Percentiles rank a stretch among this genome's conserved stretches.
Conservation (phyloP, 2,329 filamentous ascomycete genomes). For the Akanthomyces uredinophilus region DNA sequence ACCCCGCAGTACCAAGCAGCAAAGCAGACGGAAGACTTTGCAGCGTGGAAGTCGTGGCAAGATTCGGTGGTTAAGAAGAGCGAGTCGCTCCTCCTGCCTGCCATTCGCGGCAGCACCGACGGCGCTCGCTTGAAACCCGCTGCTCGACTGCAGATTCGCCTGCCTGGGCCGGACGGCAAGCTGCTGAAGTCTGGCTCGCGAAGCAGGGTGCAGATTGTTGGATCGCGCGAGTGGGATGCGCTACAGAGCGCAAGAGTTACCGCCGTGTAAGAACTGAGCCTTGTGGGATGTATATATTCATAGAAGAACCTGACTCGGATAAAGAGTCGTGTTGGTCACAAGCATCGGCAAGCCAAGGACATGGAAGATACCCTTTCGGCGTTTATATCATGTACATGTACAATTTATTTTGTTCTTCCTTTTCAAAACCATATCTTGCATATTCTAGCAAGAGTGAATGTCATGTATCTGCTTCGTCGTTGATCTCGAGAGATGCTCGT, state of each 20-base stretch:
- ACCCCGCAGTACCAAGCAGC: conserved; percentile 64
- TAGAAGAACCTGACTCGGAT: neutral
- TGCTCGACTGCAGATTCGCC: conserved; percentile 46
- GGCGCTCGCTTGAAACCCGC: conserved; percentile 25
- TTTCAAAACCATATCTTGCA: neutral
- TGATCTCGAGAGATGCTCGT: neutral
- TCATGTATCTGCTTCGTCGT: neutral
- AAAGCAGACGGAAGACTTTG: conserved; percentile 60
- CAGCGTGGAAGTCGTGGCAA: conserved; percentile 55
- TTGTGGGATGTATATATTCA: conserved; percentile 12
- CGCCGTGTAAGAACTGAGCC: conserved; percentile 22
- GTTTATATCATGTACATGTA: conserved; percentile 14
- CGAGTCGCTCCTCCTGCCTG: conserved; percentile 26
- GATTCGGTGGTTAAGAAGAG: conserved; percentile 51
- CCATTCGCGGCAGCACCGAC: conserved; percentile 13
- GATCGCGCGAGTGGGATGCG: conserved; percentile 51
- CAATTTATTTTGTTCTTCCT: conserved; percentile 10
- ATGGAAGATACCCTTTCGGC: conserved; percentile 7
- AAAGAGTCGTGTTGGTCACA: neutral
- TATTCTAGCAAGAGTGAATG: conserved; percentile 3
- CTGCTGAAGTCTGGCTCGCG: conserved; percentile 30
- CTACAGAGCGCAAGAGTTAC: conserved; percentile 40
- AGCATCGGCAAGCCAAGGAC: neutral
- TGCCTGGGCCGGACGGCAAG: conserved; percentile 42
- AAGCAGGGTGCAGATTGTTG: conserved; percentile 45